Evolutionary conservation across 345 rosid genomes (phyloP).

Genomic region (Eucalyptus fibrosa): DNA sequence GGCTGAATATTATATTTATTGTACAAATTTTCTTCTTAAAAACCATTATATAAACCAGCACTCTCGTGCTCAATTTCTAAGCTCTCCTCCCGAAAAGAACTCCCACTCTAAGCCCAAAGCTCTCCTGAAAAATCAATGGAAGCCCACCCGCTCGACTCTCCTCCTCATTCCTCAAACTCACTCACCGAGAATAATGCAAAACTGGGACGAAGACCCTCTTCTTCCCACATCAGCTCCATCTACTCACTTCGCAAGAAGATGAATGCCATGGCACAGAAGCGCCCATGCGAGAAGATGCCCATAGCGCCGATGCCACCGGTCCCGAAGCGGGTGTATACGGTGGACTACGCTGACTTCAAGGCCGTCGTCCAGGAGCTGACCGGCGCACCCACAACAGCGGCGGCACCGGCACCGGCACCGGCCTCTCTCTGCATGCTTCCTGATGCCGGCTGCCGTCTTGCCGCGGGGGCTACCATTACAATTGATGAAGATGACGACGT

Average conservation of each 20-base stretch:
- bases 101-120: neutral
- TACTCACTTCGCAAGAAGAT: neutral
- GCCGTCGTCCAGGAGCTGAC: neutral
- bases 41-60: neutral
- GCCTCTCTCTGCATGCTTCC: neutral
- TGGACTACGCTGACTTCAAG: neutral
- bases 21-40: neutral
- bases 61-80: neutral
- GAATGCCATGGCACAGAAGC: slow-evolving; percentile 11
- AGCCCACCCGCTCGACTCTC: neutral
- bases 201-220: slow-evolving; percentile 1
- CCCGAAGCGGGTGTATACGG: neutral
- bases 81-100: neutral
- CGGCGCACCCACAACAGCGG: neutral
- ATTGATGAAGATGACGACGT: neutral
- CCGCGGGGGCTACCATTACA: neutral
- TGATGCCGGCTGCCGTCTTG: neutral
- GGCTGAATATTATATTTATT: neutral
- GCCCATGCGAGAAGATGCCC: neutral
- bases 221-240: neutral
- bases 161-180: neutral
- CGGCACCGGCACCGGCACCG: neutral
- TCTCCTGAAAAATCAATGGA: neutral
- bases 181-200: neutral
- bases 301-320: neutral